phyloP scores from a whole-genome alignment of 202 grass and related monocot genomes.

The Brachypodium distachyon region DNA sequence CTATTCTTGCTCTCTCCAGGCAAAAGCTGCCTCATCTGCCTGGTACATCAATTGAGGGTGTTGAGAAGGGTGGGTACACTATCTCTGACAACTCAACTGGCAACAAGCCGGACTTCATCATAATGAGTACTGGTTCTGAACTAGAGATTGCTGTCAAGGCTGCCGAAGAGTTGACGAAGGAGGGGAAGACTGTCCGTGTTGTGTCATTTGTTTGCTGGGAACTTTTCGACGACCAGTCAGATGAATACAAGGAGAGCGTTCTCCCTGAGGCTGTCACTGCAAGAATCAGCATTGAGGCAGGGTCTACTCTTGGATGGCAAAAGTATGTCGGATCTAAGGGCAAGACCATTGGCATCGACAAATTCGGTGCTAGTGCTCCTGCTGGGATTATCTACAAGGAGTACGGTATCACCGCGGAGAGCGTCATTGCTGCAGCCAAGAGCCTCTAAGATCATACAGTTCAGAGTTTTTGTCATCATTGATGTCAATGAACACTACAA shows the following conservation, averaged over 20 bases:
- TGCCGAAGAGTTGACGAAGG: constrained; percentile 64
- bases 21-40: constrained; percentile 74
- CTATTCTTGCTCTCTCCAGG: constrained; percentile 73
- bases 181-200: constrained; percentile 79
- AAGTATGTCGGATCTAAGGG: constrained; percentile 58
- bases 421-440: constrained; percentile 55
- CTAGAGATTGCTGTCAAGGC: constrained; percentile 73
- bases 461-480: constrained; percentile 6
- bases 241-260: constrained; percentile 82
- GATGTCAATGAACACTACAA: constrained; percentile 24
- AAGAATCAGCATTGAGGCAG: constrained; percentile 78
- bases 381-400: constrained; percentile 79
- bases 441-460: constrained; percentile 47
- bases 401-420: constrained; percentile 62
- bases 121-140: constrained; percentile 65
- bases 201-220: constrained; percentile 81
- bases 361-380: constrained; percentile 82
- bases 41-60: constrained; percentile 72
- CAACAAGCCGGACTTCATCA: constrained; percentile 73
- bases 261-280: constrained; percentile 51
- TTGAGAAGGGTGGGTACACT: constrained; percentile 72
- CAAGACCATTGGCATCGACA: constrained; percentile 82
- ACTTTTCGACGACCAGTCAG: constrained; percentile 68
- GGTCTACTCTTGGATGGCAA: constrained; percentile 65
- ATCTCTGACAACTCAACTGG: constrained; percentile 75